Evolutionary conservation across 768 basidiomycete species (phyloP).

Genomic region (Boletus sp.): DNA sequence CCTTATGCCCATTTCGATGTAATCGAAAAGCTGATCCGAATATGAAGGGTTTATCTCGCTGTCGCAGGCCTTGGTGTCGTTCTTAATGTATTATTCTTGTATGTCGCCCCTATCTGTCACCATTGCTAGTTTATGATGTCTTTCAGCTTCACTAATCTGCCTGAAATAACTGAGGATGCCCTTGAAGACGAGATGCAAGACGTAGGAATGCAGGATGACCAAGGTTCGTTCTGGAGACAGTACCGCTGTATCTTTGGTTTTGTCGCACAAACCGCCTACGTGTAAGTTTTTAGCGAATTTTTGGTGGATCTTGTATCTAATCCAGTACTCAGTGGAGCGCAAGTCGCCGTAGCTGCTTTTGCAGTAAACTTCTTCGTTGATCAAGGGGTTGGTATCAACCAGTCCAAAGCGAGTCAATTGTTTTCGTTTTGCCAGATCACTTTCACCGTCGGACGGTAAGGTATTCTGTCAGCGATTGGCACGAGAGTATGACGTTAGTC

Average conservation of each 20-base stretch:
- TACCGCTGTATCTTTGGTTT: constrained; percentile 69
- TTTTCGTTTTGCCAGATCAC: constrained; percentile 74
- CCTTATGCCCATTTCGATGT: background rate
- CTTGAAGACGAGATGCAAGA: constrained; percentile 46
- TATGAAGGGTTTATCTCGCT: constrained; percentile 57
- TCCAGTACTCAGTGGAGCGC: constrained; percentile 46
- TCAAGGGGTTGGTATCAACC: constrained; percentile 51
- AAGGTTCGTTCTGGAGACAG: constrained; percentile 64
- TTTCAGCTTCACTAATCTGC: constrained; percentile 60
- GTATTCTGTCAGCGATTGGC: background rate
- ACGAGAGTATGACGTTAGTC: constrained; percentile 13
- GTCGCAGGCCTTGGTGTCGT: constrained; percentile 59
- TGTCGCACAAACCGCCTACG: constrained; percentile 66
- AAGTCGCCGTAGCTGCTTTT: constrained; percentile 63
- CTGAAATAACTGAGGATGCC: constrained; percentile 71
- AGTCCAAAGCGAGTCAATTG: constrained; percentile 54
- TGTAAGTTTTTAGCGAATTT: constrained; percentile 36
- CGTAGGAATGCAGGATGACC: constrained; percentile 38
- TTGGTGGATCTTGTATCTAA: background rate
- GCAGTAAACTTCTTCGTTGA: constrained; percentile 70
- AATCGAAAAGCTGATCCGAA: background rate
- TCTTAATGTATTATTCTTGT: constrained; percentile 66
- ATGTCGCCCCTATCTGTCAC: constrained; percentile 19
- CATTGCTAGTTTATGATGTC: background rate
- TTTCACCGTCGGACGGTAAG: constrained; percentile 58